Evolutionary conservation across 805 yeast genomes (phyloP), one percentile per base, ranked within the genome.

Genomic region (Wickerhamiella azymoides): DNA sequence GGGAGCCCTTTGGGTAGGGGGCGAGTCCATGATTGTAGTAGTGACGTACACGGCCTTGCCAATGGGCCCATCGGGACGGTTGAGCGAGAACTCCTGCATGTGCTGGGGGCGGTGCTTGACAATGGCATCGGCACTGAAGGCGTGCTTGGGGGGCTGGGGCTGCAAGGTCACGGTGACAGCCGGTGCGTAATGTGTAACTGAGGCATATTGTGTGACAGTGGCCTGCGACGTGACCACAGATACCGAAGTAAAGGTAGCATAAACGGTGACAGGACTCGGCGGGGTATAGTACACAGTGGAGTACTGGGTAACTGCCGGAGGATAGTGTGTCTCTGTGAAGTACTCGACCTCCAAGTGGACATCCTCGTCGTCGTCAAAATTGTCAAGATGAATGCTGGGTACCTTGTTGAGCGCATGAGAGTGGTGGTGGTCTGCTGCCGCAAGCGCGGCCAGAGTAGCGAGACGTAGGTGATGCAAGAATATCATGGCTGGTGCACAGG

Each of bases 201-300:
- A 17, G 10, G 35, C 41, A 11, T 5, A 13, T 13, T 37, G 27
- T 18, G 30, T 37, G 30, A n/a, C 40, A 18, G 27, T 37, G 32
- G 40, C 30, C 18, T 6, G 9, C 27, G n/a, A 19, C 2, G 27
- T n/a, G 24, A 27, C 33, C 14, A 27, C 27, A 24, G 32, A 13
- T 8, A 18, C 19, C 2, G 26, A 21, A 17, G 26, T 14, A 16
- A 14, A 5, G 17, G 43, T 26, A 16, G 43, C 26, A 10, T 18
- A 26, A 13, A 28, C 43, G 17, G 43, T 18, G 14, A 28, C 30
- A 9, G 24, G 28, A 10, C 10, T 16, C 8, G 21, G 11, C 10
- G 44, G 44, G 8, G 44, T 41, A 21, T 21, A 41, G 25, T 33
- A 41, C 13, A 33, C 44, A 32, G 44, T 41, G 8, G 38, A 21